A percentile compares a stretch with the other conserved stretches of the same genome.
These are phyloP conservation scores for Aspergillus brasiliensis DNA, from an alignment of 2,329 filamentous ascomycete species.

Conservation along the genomic window DNA sequence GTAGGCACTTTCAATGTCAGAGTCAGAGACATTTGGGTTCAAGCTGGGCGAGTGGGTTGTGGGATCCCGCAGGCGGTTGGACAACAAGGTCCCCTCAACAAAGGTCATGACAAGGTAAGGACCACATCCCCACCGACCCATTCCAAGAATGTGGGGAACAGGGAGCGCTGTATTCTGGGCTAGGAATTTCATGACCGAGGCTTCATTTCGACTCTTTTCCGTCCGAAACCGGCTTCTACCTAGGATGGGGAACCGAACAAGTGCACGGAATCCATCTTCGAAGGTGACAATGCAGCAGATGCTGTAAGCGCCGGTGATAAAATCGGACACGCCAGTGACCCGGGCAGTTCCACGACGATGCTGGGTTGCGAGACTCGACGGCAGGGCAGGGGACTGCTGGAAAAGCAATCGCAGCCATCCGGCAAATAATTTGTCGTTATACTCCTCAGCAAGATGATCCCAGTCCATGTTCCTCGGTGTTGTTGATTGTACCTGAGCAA, in stretches of 20 bases:
- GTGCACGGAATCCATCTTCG: not conserved
- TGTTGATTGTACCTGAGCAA: too few species aligned
- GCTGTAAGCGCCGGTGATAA: not conserved
- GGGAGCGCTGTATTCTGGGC: not conserved
- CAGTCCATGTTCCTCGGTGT: not conserved
- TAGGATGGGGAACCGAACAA: slow-evolving; percentile 4
- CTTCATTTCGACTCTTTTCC: not conserved
- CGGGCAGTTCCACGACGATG: not conserved
- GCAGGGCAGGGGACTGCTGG: not conserved
- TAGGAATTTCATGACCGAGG: slow-evolving; percentile 2
- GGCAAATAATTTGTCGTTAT: not conserved
- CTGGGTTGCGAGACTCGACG: not conserved
- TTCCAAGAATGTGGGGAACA: not conserved
- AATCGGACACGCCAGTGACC: not conserved
- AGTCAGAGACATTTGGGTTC: not conserved
- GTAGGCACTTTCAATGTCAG: not conserved
- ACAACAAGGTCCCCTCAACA: not conserved
- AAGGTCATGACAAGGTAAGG: not conserved
- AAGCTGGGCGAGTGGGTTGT: not conserved
- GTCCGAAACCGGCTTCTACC: not conserved
- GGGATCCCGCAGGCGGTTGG: not conserved
- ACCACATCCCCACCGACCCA: not conserved
- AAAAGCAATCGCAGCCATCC: not conserved
- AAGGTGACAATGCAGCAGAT: slow-evolving; percentile 1
- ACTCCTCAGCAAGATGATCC: not conserved